phyloP scores from a whole-genome alignment of 2,329 filamentous ascomycete genomes.

The Aspergillus clavatus region DNA sequence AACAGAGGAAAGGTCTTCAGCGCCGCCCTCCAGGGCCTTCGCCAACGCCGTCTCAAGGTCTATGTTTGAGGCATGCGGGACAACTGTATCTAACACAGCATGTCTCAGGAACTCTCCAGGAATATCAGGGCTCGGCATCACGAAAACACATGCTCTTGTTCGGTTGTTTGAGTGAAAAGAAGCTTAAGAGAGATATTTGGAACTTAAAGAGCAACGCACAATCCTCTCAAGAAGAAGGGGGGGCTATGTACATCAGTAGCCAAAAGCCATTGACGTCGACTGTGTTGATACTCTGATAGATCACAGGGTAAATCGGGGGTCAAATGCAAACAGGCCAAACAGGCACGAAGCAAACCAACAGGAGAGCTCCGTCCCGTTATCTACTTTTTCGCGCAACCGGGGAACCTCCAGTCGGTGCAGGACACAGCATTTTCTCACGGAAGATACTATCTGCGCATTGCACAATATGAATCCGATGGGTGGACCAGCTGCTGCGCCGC shows the following conservation, averaged over 20 bases:
- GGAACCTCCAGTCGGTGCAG: slow-evolving; percentile 3
- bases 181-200: no score
- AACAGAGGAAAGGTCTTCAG: slow-evolving; percentile 41
- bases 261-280: no score
- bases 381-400: slow-evolving; percentile 20
- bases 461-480: slow-evolving; percentile 51
- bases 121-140: slow-evolving; percentile 34
- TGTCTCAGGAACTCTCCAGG: slow-evolving; percentile 39
- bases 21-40: slow-evolving; percentile 42
- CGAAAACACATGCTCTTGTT: slow-evolving; percentile 22
- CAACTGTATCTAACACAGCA: slow-evolving; percentile 41
- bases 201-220: no score
- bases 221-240: no score
- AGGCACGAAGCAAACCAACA: slow-evolving; percentile 6
- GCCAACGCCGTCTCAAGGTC: slow-evolving; percentile 40
- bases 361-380: slow-evolving; percentile 20
- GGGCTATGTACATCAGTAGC: no score
- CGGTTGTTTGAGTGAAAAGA: no score
- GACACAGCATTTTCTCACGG: slow-evolving; percentile 6
- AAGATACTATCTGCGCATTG: slow-evolving; percentile 2
- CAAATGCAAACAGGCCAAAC: slow-evolving; percentile 29
- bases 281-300: slow-evolving; percentile 5
- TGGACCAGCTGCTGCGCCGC: slow-evolving; percentile 48
- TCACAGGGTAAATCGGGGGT: slow-evolving; percentile 13
- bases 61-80: slow-evolving; percentile 39